Evolutionary conservation across 345 rosid species (phyloP).

Genomic region (Corchorus capsularis): DNA sequence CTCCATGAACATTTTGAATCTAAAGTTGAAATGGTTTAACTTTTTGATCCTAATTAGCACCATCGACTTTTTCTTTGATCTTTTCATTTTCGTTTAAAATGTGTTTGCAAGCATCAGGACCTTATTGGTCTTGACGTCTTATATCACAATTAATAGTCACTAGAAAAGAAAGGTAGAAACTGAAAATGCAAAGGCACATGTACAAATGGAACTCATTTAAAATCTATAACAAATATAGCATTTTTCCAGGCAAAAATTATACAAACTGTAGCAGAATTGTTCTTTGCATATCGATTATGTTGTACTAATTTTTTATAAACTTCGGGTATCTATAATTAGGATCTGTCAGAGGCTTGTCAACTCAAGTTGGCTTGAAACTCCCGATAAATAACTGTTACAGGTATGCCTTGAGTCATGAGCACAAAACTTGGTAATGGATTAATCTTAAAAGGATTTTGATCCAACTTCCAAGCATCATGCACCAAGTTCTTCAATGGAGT

Average conservation of each 20-base stretch:
- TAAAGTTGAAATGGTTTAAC: too few species aligned
- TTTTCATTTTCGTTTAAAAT: too few species aligned
- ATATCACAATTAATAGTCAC: background rate
- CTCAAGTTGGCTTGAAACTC: background rate
- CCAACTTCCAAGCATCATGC: constrained; percentile 28
- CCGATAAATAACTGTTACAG: background rate
- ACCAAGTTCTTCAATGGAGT: constrained; percentile 55
- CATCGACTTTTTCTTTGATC: too few species aligned
- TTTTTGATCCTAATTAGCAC: too few species aligned
- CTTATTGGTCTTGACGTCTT: too few species aligned
- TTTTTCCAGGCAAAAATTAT: background rate
- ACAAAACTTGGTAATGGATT: background rate
- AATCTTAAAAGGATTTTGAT: background rate
- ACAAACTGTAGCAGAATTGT: background rate
- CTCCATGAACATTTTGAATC: too few species aligned
- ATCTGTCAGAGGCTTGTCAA: background rate
- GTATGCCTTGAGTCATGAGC: background rate
- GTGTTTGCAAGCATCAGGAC: too few species aligned
- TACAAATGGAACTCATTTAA: background rate
- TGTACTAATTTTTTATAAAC: background rate
- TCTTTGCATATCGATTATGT: background rate
- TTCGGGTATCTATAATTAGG: background rate
- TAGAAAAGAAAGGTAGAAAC: background rate
- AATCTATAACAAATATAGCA: background rate
- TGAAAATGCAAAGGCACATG: background rate